Conservation (phyloP, 345 rosid genomes). For the Ceriops zippeliana region DNA sequence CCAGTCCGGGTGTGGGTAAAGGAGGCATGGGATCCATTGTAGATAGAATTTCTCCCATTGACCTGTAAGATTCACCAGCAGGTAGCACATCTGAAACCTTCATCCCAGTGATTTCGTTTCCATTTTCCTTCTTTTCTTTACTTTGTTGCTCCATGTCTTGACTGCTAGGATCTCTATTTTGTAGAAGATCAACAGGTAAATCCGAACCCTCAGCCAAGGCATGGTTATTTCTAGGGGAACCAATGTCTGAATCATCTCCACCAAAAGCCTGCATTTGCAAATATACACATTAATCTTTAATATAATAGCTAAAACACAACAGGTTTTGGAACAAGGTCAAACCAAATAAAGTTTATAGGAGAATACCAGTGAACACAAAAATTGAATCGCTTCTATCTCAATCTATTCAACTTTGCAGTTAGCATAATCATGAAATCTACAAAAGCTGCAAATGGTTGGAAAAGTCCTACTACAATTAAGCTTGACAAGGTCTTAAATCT, state of each 20-base stretch:
- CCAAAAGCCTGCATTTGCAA: conserved; percentile 65
- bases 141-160: conserved; percentile 49
- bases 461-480: neutral
- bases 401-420: neutral
- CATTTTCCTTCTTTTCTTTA: conserved; percentile 51
- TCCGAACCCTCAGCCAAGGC: conserved; percentile 44
- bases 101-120: conserved; percentile 38
- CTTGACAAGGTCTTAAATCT: neutral
- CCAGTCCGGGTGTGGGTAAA: conserved; percentile 49
- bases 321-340: neutral
- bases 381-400: neutral
- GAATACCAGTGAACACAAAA: neutral
- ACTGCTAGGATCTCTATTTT: conserved; percentile 41
- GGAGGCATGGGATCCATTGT: conserved; percentile 55
- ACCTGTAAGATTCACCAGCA: conserved; percentile 61
- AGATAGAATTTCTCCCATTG: conserved; percentile 71
- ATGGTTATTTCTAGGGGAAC: conserved; percentile 52
- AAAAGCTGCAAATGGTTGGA: neutral
- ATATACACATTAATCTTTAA: neutral
- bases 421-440: neutral
- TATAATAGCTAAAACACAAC: neutral
- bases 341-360: neutral
- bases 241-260: conserved; percentile 78
- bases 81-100: conserved; percentile 46
- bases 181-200: conserved; percentile 35